These are phyloP conservation scores for Magnusiomyces suaveolens DNA, from an alignment of 1,139 yeast species.

Conservation along the genomic window DNA sequence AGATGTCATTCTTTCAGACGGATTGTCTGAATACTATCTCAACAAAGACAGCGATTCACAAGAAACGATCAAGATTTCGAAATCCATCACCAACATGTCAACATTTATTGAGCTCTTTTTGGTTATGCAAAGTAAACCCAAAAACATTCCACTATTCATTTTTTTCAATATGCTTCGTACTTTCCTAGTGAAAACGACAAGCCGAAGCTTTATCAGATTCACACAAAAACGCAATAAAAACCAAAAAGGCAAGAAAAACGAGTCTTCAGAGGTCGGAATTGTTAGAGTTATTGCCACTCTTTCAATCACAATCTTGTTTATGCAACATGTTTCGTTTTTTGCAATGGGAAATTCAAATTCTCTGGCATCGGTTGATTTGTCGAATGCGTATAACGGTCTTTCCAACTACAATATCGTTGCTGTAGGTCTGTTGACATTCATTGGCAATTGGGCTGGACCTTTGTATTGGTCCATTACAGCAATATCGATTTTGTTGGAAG, in stretches of 20 bases:
- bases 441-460: conserved; percentile 78
- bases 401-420: conserved; percentile 53
- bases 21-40: conserved; percentile 5
- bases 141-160: conserved; percentile 62
- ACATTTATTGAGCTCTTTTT: conserved; percentile 45
- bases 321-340: conserved; percentile 74
- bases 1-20: conserved; percentile 17
- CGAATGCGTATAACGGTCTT: conserved; percentile 88
- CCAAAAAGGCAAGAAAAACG: conserved; percentile 17
- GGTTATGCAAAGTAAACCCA: conserved; percentile 58
- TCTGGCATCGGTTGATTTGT: conserved; percentile 77
- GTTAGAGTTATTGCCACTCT: conserved; percentile 18
- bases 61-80: conserved; percentile 1
- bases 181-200: conserved; percentile 19
- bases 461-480: conserved; percentile 69
- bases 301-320: conserved; percentile 27
- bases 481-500: conserved; percentile 39
- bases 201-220: conserved; percentile 17
- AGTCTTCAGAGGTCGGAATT: conserved; percentile 14
- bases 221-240: conserved; percentile 8
- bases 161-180: conserved; percentile 35
- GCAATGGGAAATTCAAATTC: conserved; percentile 89
- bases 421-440: conserved; percentile 71
- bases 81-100: conserved; percentile 38
- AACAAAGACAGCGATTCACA: not conserved